Conservation (phyloP, 306 rosid genomes). For the Ammopiptanthus mongolicus region DNA sequence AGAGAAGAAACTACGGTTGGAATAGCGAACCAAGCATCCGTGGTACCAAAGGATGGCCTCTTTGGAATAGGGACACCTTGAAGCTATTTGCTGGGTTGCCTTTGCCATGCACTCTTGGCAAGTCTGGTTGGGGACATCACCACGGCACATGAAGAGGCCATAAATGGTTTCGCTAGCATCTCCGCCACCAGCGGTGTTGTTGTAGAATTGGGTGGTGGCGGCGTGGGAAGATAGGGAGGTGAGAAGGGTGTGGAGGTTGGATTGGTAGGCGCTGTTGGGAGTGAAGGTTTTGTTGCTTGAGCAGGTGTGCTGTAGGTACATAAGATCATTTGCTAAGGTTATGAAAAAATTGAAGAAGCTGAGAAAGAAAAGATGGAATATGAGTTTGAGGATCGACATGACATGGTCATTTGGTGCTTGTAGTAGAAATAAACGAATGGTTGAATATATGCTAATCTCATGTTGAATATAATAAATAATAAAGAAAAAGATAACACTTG, state of each 20-base stretch:
- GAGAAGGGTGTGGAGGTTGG: constrained; percentile 1
- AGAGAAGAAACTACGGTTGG: constrained; percentile 9
- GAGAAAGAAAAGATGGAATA: not conserved
- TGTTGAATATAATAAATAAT: too few species aligned
- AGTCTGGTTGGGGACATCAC: not conserved
- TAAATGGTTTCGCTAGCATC: not conserved
- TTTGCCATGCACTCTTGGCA: not conserved
- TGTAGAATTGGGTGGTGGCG: not conserved
- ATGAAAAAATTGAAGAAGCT: not conserved
- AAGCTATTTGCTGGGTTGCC: not conserved
- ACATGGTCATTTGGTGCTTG: not conserved
- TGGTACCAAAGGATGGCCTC: constrained; percentile 4
- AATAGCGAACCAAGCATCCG: not conserved
- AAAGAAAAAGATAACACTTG: too few species aligned
- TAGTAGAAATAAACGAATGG: not conserved
- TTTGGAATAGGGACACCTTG: not conserved
- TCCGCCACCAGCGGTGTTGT: not conserved
- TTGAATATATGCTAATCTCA: not conserved
- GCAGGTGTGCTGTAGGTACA: constrained; percentile 4
- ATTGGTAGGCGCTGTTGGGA: not conserved
- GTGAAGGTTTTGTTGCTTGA: constrained; percentile 11
- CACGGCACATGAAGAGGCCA: not conserved
- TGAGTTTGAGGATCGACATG: not conserved
- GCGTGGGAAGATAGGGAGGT: not conserved
- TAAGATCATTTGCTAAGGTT: not conserved